Conservation (phyloP, 768 basidiomycete species). For the Kwoniella botswanensis region DNA sequence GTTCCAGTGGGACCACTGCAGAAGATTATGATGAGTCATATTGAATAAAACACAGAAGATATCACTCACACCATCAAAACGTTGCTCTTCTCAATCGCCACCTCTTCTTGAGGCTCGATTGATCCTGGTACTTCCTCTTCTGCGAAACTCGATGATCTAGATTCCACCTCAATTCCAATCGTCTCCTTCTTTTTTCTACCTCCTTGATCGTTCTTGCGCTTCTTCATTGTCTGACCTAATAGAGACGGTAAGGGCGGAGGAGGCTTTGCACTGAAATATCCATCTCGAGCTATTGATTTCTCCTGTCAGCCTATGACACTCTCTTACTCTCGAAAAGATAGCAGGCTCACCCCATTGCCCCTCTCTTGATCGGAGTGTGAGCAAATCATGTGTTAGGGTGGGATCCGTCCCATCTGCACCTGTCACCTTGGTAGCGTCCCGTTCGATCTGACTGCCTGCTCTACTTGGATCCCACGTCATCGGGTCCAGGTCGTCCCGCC, state of each 20-base stretch:
- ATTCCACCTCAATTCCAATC: conserved; percentile 18
- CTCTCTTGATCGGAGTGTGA: conserved; percentile 37
- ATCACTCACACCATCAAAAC: conserved; percentile 79
- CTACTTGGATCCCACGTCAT: conserved; percentile 32
- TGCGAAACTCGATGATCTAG: conserved; percentile 8
- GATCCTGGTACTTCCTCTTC: conserved; percentile 12
- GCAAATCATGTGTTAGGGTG: conserved; percentile 46
- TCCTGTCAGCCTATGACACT: conserved; percentile 3
- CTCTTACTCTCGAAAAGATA: background rate
- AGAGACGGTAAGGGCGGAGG: conserved; percentile 24
- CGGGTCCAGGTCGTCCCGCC: conserved; percentile 1
- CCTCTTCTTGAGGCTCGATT: conserved; percentile 36
- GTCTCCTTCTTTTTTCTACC: conserved; percentile 5
- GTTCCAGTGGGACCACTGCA: conserved; percentile 54
- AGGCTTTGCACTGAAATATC: conserved; percentile 40
- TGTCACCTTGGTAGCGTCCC: conserved; percentile 36
- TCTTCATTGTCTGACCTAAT: conserved; percentile 28
- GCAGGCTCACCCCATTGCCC: conserved; percentile 45
- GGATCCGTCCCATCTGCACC: conserved; percentile 45
- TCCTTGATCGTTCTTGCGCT: conserved; percentile 16
- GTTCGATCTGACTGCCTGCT: conserved; percentile 24
- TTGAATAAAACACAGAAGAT: too few relatives aligned
- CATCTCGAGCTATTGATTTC: conserved; percentile 37
- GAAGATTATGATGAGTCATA: too few relatives aligned
- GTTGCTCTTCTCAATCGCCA: conserved; percentile 85